phyloP scores from a whole-genome alignment of 1,284 basidiomycete genomes.

The Apiotrichum mycotoxinovorans region DNA sequence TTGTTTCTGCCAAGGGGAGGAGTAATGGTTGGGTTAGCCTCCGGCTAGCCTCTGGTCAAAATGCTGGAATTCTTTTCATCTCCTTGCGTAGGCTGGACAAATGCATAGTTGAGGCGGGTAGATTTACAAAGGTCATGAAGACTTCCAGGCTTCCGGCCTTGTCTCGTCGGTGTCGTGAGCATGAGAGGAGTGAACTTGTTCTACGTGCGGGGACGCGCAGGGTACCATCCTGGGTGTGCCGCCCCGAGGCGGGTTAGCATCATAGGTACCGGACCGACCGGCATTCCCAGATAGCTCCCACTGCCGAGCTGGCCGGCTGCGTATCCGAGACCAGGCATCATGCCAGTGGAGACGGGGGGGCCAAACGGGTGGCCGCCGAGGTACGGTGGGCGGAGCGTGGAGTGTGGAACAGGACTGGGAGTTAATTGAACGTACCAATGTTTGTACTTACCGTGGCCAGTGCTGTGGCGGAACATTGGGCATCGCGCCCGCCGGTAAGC shows the following conservation, averaged over 20 bases:
- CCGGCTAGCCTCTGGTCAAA: too few species aligned
- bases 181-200: neutral
- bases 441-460: neutral
- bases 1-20: too few species aligned
- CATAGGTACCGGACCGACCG: neutral
- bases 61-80: too few species aligned
- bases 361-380: slow-evolving; percentile 1
- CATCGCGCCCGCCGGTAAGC: neutral
- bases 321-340: slow-evolving; percentile 3
- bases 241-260: neutral
- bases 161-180: too few species aligned
- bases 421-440: neutral
- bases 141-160: too few species aligned
- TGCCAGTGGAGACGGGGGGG: neutral
- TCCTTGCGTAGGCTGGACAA: too few species aligned
- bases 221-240: neutral
- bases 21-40: too few species aligned
- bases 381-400: neutral
- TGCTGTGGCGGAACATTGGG: neutral
- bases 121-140: too few species aligned
- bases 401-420: neutral
- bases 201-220: neutral
- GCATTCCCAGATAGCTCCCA: neutral
- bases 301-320: neutral
- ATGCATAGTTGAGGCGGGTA: too few species aligned